Percentiles rank a stretch among this genome's conserved stretches.
phyloP scores from a whole-genome alignment of 106 monocot species.

The Vanilla planifolia region DNA sequence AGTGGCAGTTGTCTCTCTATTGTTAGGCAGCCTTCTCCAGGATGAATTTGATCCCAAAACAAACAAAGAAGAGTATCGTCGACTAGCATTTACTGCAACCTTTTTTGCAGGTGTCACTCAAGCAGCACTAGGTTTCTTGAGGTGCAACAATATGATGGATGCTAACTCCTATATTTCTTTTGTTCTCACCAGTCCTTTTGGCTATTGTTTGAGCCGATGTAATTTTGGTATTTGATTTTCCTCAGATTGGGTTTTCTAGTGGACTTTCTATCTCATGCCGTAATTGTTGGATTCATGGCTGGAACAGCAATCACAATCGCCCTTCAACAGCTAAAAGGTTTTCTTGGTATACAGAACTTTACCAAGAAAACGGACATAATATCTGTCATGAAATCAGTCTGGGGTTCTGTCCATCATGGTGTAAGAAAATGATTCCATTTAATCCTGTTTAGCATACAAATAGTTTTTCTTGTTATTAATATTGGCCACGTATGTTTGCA shows the following conservation, averaged over 20 bases:
- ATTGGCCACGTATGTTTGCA: constrained; percentile 25
- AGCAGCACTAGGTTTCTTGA: constrained; percentile 65
- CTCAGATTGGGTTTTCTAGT: constrained; percentile 59
- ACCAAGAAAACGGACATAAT: constrained; percentile 54
- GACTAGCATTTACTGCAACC: constrained; percentile 82
- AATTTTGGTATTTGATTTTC: not conserved
- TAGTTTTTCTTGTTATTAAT: no score
- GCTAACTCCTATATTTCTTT: not conserved
- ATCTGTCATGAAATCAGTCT: constrained; percentile 63
- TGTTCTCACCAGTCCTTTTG: not conserved
- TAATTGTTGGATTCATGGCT: constrained; percentile 71
- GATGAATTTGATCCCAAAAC: constrained; percentile 53
- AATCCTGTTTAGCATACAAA: no score
- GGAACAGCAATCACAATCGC: constrained; percentile 65
- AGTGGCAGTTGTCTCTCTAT: constrained; percentile 84
- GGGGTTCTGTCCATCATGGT: constrained; percentile 39
- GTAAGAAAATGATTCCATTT: no score
- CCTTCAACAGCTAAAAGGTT: constrained; percentile 69
- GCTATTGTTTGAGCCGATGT: no score
- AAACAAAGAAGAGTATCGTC: constrained; percentile 37
- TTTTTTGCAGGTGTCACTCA: constrained; percentile 90
- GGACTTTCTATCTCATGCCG: constrained; percentile 66
- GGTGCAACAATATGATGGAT: constrained; percentile 26
- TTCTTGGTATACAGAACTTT: constrained; percentile 56
- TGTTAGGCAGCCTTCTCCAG: constrained; percentile 63